These are phyloP conservation scores for Aschersonia sp. DNA, from an alignment of 2,329 filamentous ascomycete species.

Conservation along the genomic window DNA sequence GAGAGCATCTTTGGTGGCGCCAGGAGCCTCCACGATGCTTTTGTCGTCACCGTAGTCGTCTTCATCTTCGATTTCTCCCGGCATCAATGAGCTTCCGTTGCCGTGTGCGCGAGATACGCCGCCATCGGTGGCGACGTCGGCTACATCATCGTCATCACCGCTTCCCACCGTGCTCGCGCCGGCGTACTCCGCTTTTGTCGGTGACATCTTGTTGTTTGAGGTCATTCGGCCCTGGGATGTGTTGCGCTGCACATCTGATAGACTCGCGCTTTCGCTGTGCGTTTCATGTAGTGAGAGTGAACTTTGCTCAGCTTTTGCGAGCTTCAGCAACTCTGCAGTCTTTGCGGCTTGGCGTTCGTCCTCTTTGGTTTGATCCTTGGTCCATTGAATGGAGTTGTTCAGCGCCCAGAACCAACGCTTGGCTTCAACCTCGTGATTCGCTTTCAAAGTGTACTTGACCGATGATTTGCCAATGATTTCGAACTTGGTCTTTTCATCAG, in stretches of 20 bases:
- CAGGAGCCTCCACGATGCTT: slow-evolving; percentile 60
- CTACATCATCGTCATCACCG: slow-evolving; percentile 36
- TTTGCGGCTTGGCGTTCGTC: slow-evolving; percentile 65
- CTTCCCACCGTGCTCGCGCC: slow-evolving; percentile 32
- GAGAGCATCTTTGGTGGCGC: slow-evolving; percentile 80
- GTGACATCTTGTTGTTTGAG: slow-evolving; percentile 11
- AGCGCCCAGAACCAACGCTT: slow-evolving; percentile 99
- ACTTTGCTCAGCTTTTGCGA: slow-evolving; percentile 66
- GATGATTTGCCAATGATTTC: slow-evolving; percentile 97
- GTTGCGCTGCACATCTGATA: slow-evolving; percentile 27
- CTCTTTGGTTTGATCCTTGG: slow-evolving; percentile 90
- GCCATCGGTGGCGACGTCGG: slow-evolving; percentile 31
- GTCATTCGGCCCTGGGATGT: slow-evolving; percentile 26
- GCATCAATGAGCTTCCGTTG: slow-evolving; percentile 18
- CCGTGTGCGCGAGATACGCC: slow-evolving; percentile 21
- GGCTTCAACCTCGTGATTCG: slow-evolving; percentile 94
- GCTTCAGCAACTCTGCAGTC: slow-evolving; percentile 60
- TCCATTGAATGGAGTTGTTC: slow-evolving; percentile 97
- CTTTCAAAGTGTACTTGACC: slow-evolving; percentile 95
- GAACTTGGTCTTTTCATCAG: slow-evolving; percentile 94
- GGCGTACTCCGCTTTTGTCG: slow-evolving; percentile 20
- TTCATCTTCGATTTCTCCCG: slow-evolving; percentile 34
- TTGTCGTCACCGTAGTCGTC: slow-evolving; percentile 59
- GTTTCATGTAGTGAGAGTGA: slow-evolving; percentile 30
- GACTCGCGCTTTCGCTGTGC: slow-evolving; percentile 37